Conservation (phyloP, 148 eudicot genomes). For the Diospyros kaki region DNA sequence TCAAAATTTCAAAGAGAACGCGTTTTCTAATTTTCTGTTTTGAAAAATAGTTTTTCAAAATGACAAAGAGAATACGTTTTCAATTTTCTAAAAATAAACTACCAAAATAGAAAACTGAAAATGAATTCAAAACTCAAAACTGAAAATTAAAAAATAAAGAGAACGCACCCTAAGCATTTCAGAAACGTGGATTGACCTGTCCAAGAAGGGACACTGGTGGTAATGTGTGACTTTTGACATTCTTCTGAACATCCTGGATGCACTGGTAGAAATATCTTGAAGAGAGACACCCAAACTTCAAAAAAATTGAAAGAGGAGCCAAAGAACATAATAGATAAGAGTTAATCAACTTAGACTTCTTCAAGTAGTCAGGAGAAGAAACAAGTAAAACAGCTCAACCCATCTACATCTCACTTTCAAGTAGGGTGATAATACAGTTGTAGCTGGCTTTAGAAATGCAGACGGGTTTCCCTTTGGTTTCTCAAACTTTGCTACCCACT, state of each 20-base stretch:
- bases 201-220: constrained; percentile 98
- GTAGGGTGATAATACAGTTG: constrained; percentile 90
- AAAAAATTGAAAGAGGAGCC: constrained; percentile 10
- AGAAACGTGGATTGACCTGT: constrained; percentile 44
- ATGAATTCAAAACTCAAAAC: too few species aligned
- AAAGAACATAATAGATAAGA: constrained; percentile 12
- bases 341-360: neutral
- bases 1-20: too few species aligned
- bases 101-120: too few species aligned
- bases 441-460: constrained; percentile 72
- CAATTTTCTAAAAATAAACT: too few species aligned
- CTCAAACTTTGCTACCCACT: constrained; percentile 97
- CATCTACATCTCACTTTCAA: constrained; percentile 57
- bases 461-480: constrained; percentile 92
- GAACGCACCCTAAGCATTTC: neutral
- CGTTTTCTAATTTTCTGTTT: too few species aligned
- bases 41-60: too few species aligned
- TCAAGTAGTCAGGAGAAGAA: neutral
- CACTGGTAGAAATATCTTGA: constrained; percentile 83
- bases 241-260: constrained; percentile 55
- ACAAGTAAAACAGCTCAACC: neutral
- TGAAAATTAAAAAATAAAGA: too few species aligned
- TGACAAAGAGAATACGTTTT: too few species aligned
- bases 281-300: constrained; percentile 92
- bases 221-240: constrained; percentile 54